A percentile compares a stretch with the other conserved stretches of the same genome.
Conservation (phyloP, 768 basidiomycete species). For the Suillus clintonianus region DNA sequence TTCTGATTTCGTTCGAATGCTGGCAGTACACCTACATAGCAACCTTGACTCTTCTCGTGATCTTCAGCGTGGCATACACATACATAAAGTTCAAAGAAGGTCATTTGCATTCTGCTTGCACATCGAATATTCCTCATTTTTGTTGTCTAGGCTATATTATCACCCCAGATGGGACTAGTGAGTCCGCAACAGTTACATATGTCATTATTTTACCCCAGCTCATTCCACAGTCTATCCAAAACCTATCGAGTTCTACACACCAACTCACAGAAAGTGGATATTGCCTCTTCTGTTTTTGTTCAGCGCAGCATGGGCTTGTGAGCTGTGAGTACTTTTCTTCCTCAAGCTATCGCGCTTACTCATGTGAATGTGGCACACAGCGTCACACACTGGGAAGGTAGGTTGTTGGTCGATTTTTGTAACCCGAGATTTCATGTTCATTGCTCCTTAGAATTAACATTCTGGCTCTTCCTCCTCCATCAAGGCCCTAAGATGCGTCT, state of each 20-base stretch:
- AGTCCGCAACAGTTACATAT: not conserved
- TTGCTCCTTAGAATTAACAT: slow-evolving; percentile 58
- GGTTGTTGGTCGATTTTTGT: not conserved
- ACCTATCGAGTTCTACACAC: slow-evolving; percentile 55
- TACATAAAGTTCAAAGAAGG: slow-evolving; percentile 76
- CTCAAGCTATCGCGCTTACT: slow-evolving; percentile 2
- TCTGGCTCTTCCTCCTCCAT: slow-evolving; percentile 82
- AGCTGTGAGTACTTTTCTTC: slow-evolving; percentile 55
- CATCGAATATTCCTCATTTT: not conserved
- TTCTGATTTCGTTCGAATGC: slow-evolving; percentile 14
- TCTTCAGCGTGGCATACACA: slow-evolving; percentile 64
- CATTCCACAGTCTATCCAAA: slow-evolving; percentile 50
- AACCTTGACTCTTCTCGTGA: slow-evolving; percentile 63
- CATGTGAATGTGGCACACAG: slow-evolving; percentile 35
- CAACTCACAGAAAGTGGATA: slow-evolving; percentile 50
- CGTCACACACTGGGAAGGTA: slow-evolving; percentile 82
- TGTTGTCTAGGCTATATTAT: slow-evolving; percentile 15
- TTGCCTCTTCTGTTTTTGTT: slow-evolving; percentile 72
- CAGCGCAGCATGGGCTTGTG: slow-evolving; percentile 74
- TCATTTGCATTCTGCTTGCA: slow-evolving; percentile 16
- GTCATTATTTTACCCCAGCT: not conserved
- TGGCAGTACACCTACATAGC: slow-evolving; percentile 79
- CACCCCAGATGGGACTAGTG: slow-evolving; percentile 13
- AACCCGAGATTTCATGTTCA: not conserved
- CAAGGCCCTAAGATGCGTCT: slow-evolving; percentile 69